A percentile compares a stretch with the other conserved stretches of the same genome.
These are phyloP conservation scores for Viridothelium virens DNA, from an alignment of 495 filamentous ascomycete genomes.

Conservation along the genomic window DNA sequence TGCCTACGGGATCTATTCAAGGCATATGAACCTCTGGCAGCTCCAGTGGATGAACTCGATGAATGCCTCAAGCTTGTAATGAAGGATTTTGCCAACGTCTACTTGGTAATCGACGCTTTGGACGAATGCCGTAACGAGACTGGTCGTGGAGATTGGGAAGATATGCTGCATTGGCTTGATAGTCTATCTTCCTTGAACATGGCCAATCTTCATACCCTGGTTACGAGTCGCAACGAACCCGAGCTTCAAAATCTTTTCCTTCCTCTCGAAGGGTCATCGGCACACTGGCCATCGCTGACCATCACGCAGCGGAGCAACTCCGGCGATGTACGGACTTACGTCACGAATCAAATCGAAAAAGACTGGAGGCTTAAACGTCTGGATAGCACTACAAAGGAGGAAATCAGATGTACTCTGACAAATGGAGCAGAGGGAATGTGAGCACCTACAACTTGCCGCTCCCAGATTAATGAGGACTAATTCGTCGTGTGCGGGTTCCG, in stretches of 20 bases:
- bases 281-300: conserved; percentile 13
- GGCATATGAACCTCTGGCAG: not conserved
- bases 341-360: conserved; percentile 16
- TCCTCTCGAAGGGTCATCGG: conserved; percentile 12
- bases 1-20: not conserved
- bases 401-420: conserved; percentile 21
- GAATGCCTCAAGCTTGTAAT: not conserved
- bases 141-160: not conserved
- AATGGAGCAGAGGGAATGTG: conserved; percentile 27
- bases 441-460: not conserved
- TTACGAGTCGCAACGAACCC: conserved; percentile 1
- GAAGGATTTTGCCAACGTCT: conserved; percentile 13
- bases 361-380: conserved; percentile 18
- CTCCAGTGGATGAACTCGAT: not conserved
- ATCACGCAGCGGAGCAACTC: not conserved
- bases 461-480: not conserved
- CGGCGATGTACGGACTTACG: conserved; percentile 23
- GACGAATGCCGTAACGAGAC: conserved; percentile 25
- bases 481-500: conserved; percentile 21
- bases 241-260: not conserved
- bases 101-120: conserved; percentile 25
- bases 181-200: not conserved
- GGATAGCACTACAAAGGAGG: not conserved
- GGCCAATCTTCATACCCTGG: not conserved
- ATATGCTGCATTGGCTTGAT: conserved; percentile 4